Conservation (phyloP, 2,329 filamentous ascomycete genomes). For the Paracorniculantispora psalliotae region DNA sequence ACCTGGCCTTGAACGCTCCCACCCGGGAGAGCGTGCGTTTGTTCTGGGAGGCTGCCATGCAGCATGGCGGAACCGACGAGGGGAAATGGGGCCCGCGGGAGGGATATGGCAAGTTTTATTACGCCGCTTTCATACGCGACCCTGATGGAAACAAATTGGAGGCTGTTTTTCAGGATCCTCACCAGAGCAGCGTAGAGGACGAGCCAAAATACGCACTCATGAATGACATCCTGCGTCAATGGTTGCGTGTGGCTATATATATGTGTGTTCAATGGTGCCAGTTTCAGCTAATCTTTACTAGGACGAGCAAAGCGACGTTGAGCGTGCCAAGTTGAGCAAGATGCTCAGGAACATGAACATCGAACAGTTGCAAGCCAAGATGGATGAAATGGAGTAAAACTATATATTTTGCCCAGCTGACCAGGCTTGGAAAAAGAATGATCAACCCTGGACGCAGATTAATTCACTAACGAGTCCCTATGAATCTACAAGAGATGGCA, state of each 20-base stretch:
- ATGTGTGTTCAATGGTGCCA: not conserved
- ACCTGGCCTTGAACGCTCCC: slow-evolving; percentile 30
- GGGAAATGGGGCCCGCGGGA: slow-evolving; percentile 27
- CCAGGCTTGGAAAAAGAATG: not conserved
- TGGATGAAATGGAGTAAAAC: not conserved
- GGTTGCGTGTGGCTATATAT: not conserved
- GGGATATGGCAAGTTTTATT: slow-evolving; percentile 28
- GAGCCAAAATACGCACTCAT: not conserved
- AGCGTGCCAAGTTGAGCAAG: not conserved
- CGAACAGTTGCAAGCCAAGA: not conserved
- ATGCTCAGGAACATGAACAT: not conserved
- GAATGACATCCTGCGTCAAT: not conserved
- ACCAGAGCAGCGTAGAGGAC: not conserved
- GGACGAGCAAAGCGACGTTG: not conserved
- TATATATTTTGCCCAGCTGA: not conserved
- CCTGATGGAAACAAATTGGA: slow-evolving; percentile 30
- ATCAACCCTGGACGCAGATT: not conserved
- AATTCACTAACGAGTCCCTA: not conserved
- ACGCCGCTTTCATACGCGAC: slow-evolving; percentile 30
- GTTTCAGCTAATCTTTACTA: not conserved
- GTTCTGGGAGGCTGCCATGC: slow-evolving; percentile 26
- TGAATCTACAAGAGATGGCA: no score
- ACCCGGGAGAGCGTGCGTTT: slow-evolving; percentile 23
- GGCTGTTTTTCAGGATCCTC: slow-evolving; percentile 21
- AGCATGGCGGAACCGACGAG: slow-evolving; percentile 24